Base-by-base conservation (phyloP, 139 green algal genomes). In the Picochlorum sp. region DNA sequence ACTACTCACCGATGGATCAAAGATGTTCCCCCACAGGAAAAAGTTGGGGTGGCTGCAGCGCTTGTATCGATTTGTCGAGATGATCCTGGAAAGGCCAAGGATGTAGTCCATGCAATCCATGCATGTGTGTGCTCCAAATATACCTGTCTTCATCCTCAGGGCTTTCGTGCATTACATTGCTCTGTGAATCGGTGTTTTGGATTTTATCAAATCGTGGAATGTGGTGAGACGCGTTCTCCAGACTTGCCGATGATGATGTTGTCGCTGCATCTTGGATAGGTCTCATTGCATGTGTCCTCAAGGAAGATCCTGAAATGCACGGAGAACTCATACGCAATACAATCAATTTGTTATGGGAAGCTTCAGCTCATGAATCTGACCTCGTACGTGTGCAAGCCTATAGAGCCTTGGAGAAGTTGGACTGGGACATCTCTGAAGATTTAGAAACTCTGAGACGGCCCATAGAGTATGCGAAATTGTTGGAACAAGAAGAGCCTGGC, bases 151-250 rank as follows among this genome's bases (percentile, higher is more conserved):
- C 62, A 7, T 72, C 81, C 0, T 51, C 75, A 26, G 78, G 69
- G 2, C 69, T 86, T 45, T 44, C 70, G 11, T 72, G 65, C 7
- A 57, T 83, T 26, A 47, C 45, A 0, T 28, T 65, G 34, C 60
- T 86, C 51, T 82, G 66, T 28, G 61, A 81, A 57, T 51, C 62
- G n/a, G 77, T 51, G 71, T 78, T 51, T 65, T 87, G 14, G 81
- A 87, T 61, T 87, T 87, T 62, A 85, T 85, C 32, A 69, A 60
- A 4, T 79, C 78, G 13, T 87, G 77, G 74, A 44, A 50, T 18
- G 70, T 84, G 44, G 70, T 84, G 56, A 55, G 77, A 38, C 52
- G 47, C 28, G 14, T 15, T 13, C 49, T 71, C 80, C 80, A 1
- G 18, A 24, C 28, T 71, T 83, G 57, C 80, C 80, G 24, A 50